These are phyloP conservation scores for Penicillium sp. DNA, from an alignment of 2,329 filamentous ascomycete genomes.

Conservation along the genomic window DNA sequence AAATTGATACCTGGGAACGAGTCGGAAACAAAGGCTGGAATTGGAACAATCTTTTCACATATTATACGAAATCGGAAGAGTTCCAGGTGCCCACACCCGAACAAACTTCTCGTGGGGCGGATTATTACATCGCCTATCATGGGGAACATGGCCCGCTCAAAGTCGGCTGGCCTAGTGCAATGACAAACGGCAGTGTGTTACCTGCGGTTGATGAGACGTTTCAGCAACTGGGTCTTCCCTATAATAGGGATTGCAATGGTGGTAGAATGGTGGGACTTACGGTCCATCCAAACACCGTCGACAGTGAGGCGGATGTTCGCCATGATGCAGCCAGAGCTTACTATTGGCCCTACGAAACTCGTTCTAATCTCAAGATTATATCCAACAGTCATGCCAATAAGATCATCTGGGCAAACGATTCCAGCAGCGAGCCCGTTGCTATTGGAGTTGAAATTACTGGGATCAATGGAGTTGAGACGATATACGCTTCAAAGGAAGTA, in stretches of 20 bases:
- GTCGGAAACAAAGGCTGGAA: conserved; percentile 37
- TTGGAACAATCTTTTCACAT: conserved; percentile 33
- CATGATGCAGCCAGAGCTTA: conserved; percentile 52
- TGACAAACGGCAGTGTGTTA: conserved; percentile 28
- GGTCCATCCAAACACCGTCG: conserved; percentile 45
- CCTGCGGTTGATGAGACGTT: conserved; percentile 42
- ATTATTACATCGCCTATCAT: conserved; percentile 31
- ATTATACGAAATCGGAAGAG: conserved; percentile 34
- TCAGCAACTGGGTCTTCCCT: conserved; percentile 38
- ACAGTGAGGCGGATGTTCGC: conserved; percentile 41
- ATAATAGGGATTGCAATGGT: conserved; percentile 47
- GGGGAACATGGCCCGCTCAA: conserved; percentile 33
- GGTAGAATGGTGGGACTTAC: conserved; percentile 49
- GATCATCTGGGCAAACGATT: conserved; percentile 39
- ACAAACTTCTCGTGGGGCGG: conserved; percentile 27
- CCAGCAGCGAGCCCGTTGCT: conserved; percentile 23
- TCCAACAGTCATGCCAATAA: conserved; percentile 45
- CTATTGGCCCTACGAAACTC: conserved; percentile 45
- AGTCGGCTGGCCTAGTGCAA: conserved; percentile 27
- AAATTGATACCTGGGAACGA: conserved; percentile 42
- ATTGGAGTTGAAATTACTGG: conserved; percentile 33
- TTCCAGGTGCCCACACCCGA: conserved; percentile 28
- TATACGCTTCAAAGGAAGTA: conserved; percentile 50
- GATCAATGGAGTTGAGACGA: conserved; percentile 23
- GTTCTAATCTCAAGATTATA: conserved; percentile 49